phyloP scores from a whole-genome alignment of 257 asterid species.

The Ophiorrhiza pumila region DNA sequence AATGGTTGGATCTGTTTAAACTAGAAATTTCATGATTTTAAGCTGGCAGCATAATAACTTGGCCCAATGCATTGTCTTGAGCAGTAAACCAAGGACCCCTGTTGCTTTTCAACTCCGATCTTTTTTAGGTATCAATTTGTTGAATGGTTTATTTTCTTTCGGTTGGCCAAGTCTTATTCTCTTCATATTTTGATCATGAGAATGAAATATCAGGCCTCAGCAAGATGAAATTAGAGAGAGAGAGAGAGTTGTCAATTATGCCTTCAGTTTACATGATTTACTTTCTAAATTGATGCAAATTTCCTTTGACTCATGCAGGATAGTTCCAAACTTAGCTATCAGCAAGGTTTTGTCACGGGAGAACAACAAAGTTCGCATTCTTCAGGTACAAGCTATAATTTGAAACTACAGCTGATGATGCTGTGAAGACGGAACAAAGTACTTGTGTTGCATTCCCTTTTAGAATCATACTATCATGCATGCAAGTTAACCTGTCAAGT shows the following conservation, averaged over 20 bases:
- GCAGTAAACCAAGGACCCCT: neutral
- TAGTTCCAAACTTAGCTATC: constrained; percentile 94
- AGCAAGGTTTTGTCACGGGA: constrained; percentile 89
- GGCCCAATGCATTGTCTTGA: neutral
- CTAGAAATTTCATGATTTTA: neutral
- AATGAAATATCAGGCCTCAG: too few species aligned
- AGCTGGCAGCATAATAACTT: neutral
- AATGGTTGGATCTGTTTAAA: neutral
- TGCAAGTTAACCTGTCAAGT: neutral
- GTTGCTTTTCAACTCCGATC: neutral
- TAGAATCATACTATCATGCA: neutral
- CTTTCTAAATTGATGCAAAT: neutral
- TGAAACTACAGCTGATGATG: neutral
- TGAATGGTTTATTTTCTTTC: too few species aligned
- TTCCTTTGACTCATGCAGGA: constrained; percentile 48
- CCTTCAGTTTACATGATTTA: neutral
- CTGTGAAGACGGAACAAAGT: neutral
- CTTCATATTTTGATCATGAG: too few species aligned
- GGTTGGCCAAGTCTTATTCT: too few species aligned
- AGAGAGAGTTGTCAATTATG: neutral
- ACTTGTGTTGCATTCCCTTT: neutral
- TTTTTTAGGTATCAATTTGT: neutral
- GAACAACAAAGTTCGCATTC: constrained; percentile 85
- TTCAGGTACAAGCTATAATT: constrained; percentile 54
- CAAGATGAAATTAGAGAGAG: too few species aligned